A percentile compares a stretch with the other conserved stretches of the same genome.
phyloP scores from a whole-genome alignment of 2,329 filamentous ascomycete genomes.

The Aureobasidium sp. region DNA sequence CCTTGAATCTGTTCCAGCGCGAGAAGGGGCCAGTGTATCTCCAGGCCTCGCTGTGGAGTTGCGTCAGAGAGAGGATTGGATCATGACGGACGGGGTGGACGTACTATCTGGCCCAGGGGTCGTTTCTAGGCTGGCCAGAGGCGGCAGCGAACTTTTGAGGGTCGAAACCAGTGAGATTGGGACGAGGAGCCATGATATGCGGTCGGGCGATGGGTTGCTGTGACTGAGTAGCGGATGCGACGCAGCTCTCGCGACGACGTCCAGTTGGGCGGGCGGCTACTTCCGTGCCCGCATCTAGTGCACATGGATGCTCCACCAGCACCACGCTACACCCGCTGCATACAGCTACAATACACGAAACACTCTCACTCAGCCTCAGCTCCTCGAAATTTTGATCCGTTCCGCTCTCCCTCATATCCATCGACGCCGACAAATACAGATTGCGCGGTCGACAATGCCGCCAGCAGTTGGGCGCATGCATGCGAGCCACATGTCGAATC shows the following conservation, averaged over 20 bases:
- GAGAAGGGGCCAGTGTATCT: conserved; percentile 84
- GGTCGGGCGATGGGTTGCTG: background rate
- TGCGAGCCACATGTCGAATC: conserved; percentile 48
- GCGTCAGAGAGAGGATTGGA: background rate
- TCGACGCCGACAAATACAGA: background rate
- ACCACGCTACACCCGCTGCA: background rate
- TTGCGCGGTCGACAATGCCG: conserved; percentile 38
- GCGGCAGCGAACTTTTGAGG: conserved; percentile 69
- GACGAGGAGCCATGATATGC: conserved; percentile 42
- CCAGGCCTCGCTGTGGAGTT: conserved; percentile 71
- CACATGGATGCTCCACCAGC: background rate
- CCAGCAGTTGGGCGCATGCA: conserved; percentile 51
- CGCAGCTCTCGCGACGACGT: background rate
- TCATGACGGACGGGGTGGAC: conserved; percentile 17
- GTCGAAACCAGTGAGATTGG: conserved; percentile 90
- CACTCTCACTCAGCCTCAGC: background rate
- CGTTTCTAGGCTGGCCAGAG: conserved; percentile 50
- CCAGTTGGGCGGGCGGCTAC: background rate
- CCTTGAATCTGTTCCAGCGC: conserved; percentile 80
- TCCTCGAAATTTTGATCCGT: background rate
- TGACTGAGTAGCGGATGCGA: background rate
- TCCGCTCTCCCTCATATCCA: no score
- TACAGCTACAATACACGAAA: background rate
- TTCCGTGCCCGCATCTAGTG: background rate
- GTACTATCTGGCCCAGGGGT: conserved; percentile 57